These are phyloP conservation scores for Hymenotorrendiella dingleyae DNA, from an alignment of 2,329 filamentous ascomycete species.

Conservation along the genomic window DNA sequence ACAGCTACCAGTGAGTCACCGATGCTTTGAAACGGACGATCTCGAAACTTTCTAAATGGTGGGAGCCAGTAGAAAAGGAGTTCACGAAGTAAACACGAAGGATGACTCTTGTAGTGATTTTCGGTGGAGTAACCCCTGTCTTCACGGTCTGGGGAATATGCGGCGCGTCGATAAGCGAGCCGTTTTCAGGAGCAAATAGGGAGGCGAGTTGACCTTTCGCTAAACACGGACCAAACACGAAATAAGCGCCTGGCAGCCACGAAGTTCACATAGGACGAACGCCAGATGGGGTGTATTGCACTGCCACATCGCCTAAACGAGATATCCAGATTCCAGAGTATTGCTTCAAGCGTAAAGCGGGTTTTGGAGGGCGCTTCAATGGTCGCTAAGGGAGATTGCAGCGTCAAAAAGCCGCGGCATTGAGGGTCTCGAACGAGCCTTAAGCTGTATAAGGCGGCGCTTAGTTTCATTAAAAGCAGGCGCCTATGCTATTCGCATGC, in stretches of 20 bases:
- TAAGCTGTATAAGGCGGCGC: no score
- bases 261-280: constrained; percentile 1
- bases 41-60: constrained; percentile 19
- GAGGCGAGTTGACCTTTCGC: constrained; percentile 10
- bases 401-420: constrained; percentile 20
- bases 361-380: constrained; percentile 5
- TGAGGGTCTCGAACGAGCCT: constrained; percentile 2
- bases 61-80: constrained; percentile 9
- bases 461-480: neutral
- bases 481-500: neutral
- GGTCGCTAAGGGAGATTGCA: constrained; percentile 24
- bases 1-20: constrained; percentile 25
- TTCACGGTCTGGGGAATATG: constrained; percentile 13
- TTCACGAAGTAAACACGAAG: constrained; percentile 15
- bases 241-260: constrained; percentile 17
- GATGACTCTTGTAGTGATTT: constrained; percentile 15
- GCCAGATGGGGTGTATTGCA: neutral
- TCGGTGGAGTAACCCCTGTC: constrained; percentile 10
- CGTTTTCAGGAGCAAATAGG: constrained; percentile 19
- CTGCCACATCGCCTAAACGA: neutral
- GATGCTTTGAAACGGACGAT: constrained; percentile 24
- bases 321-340: neutral
- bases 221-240: constrained; percentile 28
- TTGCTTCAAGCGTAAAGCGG: neutral
- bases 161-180: constrained; percentile 20